These are phyloP conservation scores for Chrysoporthe deuterocubensis DNA, from an alignment of 2,329 filamentous ascomycete species.

Conservation along the genomic window DNA sequence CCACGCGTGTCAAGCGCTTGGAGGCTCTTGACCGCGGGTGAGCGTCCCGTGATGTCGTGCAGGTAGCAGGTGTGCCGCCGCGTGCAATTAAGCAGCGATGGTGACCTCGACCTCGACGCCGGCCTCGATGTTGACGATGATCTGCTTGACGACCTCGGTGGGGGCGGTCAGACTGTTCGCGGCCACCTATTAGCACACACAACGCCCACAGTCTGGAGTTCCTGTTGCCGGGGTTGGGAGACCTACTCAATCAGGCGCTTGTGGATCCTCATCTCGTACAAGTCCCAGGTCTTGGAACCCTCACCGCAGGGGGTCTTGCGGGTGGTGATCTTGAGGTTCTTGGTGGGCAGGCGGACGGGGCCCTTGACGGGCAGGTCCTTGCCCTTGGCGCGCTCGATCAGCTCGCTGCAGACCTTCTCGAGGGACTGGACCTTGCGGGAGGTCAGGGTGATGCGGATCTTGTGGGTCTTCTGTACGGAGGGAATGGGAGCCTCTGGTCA, in stretches of 20 bases:
- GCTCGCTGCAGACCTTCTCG: conserved; percentile 97
- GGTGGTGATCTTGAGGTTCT: conserved; percentile 95
- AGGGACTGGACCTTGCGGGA: conserved; percentile 92
- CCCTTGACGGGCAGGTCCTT: conserved; percentile 99
- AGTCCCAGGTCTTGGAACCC: conserved; percentile 99
- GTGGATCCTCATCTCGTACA: conserved; percentile 99
- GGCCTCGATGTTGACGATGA: conserved; percentile 95
- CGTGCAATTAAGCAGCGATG: conserved; percentile 72
- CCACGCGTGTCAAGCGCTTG: neutral
- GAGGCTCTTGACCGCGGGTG: neutral
- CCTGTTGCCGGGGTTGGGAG: conserved; percentile 1
- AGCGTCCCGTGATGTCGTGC: too few relatives aligned
- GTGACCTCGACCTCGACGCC: conserved; percentile 93
- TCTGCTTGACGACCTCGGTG: conserved; percentile 96
- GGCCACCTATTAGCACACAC: conserved; percentile 29
- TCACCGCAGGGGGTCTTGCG: conserved; percentile 99
- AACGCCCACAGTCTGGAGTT: neutral
- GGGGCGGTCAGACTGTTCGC: conserved; percentile 79
- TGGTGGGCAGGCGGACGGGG: conserved; percentile 95
- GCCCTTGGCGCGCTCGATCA: conserved; percentile 96
- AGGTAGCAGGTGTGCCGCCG: neutral
- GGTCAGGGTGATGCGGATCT: conserved; percentile 97
- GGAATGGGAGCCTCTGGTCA: conserved; percentile 3
- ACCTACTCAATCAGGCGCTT: conserved; percentile 94
- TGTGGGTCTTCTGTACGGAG: conserved; percentile 78